Conservation (phyloP, 495 filamentous ascomycete species). For the Parathielavia appendiculata region DNA sequence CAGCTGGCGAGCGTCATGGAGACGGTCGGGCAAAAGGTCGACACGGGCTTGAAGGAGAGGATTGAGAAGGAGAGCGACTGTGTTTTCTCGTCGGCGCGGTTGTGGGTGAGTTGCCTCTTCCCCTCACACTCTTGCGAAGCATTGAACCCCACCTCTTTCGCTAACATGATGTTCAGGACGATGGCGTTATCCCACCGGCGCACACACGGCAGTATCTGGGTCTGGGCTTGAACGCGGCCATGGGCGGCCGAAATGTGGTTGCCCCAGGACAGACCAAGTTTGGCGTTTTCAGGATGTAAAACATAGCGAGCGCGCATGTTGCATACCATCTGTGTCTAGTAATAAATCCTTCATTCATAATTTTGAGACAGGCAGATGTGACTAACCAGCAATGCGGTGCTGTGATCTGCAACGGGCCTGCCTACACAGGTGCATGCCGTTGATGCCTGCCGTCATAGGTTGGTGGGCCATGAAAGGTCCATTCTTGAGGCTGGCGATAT, state of each 20-base stretch:
- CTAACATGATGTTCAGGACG: constrained; percentile 52
- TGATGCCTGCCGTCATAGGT: too few species aligned
- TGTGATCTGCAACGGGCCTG: too few species aligned
- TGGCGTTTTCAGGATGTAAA: constrained; percentile 94
- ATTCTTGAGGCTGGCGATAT: too few species aligned
- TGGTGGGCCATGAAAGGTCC: too few species aligned
- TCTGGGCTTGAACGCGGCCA: constrained; percentile 70
- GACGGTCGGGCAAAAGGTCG: constrained; percentile 78
- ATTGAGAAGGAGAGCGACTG: constrained; percentile 92
- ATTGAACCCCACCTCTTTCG: neutral
- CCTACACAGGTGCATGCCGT: too few species aligned
- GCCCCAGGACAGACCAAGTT: constrained; percentile 65
- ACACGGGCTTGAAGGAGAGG: constrained; percentile 72
- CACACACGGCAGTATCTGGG: constrained; percentile 83
- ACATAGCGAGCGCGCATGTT: neutral
- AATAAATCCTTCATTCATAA: too few species aligned
- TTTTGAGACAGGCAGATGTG: too few species aligned
- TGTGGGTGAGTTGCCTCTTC: constrained; percentile 61
- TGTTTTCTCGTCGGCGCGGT: constrained; percentile 74
- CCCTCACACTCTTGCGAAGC: too few species aligned
- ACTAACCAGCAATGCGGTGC: too few species aligned
- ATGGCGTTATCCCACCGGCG: constrained; percentile 85
- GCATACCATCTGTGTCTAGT: neutral
- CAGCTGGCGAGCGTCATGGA: constrained; percentile 92
- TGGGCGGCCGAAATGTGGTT: constrained; percentile 60